Evolutionary conservation across 345 rosid genomes (phyloP).

Genomic region (Brassica rapa): DNA sequence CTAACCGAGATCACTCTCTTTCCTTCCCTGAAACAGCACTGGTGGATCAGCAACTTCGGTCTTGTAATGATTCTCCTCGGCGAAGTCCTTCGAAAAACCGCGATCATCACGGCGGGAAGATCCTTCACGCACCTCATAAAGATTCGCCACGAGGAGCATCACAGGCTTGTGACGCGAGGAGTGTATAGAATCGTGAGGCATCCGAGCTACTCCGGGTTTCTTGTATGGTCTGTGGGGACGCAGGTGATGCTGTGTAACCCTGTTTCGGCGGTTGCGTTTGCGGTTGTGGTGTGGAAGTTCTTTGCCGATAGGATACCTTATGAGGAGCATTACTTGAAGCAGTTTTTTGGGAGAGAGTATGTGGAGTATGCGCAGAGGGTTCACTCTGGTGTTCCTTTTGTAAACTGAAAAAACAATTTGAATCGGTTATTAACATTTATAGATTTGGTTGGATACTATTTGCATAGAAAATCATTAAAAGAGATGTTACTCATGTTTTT

Average conservation of each 20-base stretch:
- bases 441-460: not conserved
- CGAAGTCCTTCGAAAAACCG: constrained; percentile 59
- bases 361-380: constrained; percentile 53
- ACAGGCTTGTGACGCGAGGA: constrained; percentile 61
- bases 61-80: constrained; percentile 55
- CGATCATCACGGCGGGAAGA: constrained; percentile 68
- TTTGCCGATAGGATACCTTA: constrained; percentile 61
- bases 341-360: constrained; percentile 61
- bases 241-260: constrained; percentile 81
- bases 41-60: constrained; percentile 67
- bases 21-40: constrained; percentile 58
- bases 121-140: constrained; percentile 72
- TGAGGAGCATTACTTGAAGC: constrained; percentile 67
- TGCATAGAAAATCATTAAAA: not conserved
- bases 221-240: constrained; percentile 72
- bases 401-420: constrained; percentile 41
- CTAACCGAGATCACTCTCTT: constrained; percentile 45
- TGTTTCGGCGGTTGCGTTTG: constrained; percentile 54
- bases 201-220: constrained; percentile 74
- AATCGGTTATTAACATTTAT: not conserved
- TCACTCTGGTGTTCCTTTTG: constrained; percentile 72
- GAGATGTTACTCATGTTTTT: not conserved
- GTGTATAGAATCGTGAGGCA: constrained; percentile 62
- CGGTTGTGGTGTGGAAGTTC: constrained; percentile 65
- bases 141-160: constrained; percentile 56